phyloP scores from a whole-genome alignment of 2,329 filamentous ascomycete genomes.

The Penicillium hordei region DNA sequence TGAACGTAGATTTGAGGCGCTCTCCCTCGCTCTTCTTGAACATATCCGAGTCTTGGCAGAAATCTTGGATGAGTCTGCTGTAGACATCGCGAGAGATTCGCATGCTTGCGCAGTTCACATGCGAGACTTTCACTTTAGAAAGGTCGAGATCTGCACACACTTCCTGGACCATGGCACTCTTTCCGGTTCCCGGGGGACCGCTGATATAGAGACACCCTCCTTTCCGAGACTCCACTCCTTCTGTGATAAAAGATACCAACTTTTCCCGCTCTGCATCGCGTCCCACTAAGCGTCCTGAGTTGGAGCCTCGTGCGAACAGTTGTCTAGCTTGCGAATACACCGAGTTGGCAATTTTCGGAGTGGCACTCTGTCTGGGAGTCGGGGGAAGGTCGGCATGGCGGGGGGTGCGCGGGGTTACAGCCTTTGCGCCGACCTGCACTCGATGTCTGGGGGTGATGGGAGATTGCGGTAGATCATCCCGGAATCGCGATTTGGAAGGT shows the following conservation, averaged over 20 bases:
- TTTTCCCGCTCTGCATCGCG: slow-evolving; percentile 69
- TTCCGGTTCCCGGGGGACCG: slow-evolving; percentile 92
- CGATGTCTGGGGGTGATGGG: slow-evolving; percentile 81
- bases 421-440: slow-evolving; percentile 72
- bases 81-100: slow-evolving; percentile 86
- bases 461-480: slow-evolving; percentile 70
- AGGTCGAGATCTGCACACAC: slow-evolving; percentile 63
- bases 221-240: slow-evolving; percentile 58
- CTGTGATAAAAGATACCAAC: slow-evolving; percentile 67
- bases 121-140: slow-evolving; percentile 63
- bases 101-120: slow-evolving; percentile 97
- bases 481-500: slow-evolving; percentile 59
- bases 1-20: slow-evolving; percentile 69
- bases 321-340: slow-evolving; percentile 86
- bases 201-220: slow-evolving; percentile 91
- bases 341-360: slow-evolving; percentile 64
- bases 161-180: slow-evolving; percentile 88
- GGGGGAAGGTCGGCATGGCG: slow-evolving; percentile 25
- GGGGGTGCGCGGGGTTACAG: slow-evolving; percentile 75
- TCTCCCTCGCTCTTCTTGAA: slow-evolving; percentile 67
- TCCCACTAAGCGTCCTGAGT: slow-evolving; percentile 73
- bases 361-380: slow-evolving; percentile 63
- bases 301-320: slow-evolving; percentile 76
- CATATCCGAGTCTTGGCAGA: slow-evolving; percentile 62
- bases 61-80: slow-evolving; percentile 69